Evolutionary conservation across 2,329 filamentous ascomycete genomes (phyloP), one percentile per base, ranked within the genome.

Genomic region (Fusarium staphyleae): DNA sequence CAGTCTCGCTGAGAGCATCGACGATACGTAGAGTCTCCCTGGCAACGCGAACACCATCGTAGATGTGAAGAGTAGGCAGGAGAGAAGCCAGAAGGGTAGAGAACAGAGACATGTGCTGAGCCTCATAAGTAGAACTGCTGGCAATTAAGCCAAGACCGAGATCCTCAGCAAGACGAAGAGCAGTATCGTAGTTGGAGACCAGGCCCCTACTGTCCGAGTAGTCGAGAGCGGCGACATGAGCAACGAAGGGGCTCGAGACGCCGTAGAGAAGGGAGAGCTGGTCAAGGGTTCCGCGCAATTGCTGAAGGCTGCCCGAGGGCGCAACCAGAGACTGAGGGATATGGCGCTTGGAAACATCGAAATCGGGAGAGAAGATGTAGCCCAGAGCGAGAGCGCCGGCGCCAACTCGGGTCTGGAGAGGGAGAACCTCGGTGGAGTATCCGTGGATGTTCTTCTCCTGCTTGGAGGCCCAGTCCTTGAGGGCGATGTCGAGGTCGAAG

Each of bases 311-410:
- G 37, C 90, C 87, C 0, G 92, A 93, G 3, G 92, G 91, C 9
- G 92, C 93, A 60, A 99, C 77, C 60, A 99, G 87, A 13, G 91
- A 87, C 81, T 99, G 95, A 3, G 95, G 93, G 52, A 97, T 87
- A 71, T 95, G 87, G 64, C 93, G 87, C 82, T 95, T 97, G 78
- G 84, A 86, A 68, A 96, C 76, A 73, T 98, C 93, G 69, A 96
- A 97, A 76, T 99, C 95, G 69, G 91, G 91, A 56, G 93, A 97
- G 81, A 98, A 99, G 73, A 98, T 90, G 77, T 99, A 99, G 51
- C 95, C 95, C 41, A 99, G 83, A 16, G 95, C 92, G 70, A 98
- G 89, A 62, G 90, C 87, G 49, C 93, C 95, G 46, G 95, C 95
- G 53, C 95, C 95, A 50, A 89, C 85, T 47, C 95, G 85, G 35